Base-by-base conservation (phyloP, 805 yeast genomes). In the Kodamaea jinghongensis region DNA sequence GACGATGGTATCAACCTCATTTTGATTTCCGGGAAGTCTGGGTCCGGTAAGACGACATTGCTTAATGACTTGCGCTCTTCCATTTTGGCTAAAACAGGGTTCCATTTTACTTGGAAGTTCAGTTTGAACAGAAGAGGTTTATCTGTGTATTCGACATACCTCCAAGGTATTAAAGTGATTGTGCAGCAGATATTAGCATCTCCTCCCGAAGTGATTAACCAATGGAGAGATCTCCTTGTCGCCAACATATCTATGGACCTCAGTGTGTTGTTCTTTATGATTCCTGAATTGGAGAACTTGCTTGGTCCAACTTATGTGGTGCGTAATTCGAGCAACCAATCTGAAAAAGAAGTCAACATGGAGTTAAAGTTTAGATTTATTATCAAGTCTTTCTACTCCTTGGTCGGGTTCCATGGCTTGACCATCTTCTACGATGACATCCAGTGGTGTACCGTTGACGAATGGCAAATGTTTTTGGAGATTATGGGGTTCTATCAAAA, bases 371-470 rank as follows among this genome's bases (percentile, higher is more conserved):
- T 69, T 46, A 59, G 70, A 38, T 66, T 63, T 42, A 56, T 70
- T n/a, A 55, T 75, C 41, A 73, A 72, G 39, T 48, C 58, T 12
- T 49, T 76, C 11, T 65, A 67, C 39, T 60, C 63, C n/a, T 48
- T 75, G 3, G 56, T 75, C 34, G 68, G 71, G 6, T 46, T 46
- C 3, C 60, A 59, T 25, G 78, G 78, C 2, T 53, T 75, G 28
- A 71, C 77, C 0, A 44, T 75, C 1, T 58, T 70, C 34, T 51
- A 71, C 22, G 79, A 75, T 46, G 76, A 75, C 50, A 47, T 70
- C 17, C 75, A 74, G 38, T 67, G 71, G 66, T 63, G 71, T 40
- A 58, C 75, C 0, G 45, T 41, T 6, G 54, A 49, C 8, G 70
- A 63, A 42, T 53, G 63, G 47, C 40, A 31, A 4, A 39, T 69